Conservation (phyloP, 306 rosid genomes). For the Cicer yamashitae region DNA sequence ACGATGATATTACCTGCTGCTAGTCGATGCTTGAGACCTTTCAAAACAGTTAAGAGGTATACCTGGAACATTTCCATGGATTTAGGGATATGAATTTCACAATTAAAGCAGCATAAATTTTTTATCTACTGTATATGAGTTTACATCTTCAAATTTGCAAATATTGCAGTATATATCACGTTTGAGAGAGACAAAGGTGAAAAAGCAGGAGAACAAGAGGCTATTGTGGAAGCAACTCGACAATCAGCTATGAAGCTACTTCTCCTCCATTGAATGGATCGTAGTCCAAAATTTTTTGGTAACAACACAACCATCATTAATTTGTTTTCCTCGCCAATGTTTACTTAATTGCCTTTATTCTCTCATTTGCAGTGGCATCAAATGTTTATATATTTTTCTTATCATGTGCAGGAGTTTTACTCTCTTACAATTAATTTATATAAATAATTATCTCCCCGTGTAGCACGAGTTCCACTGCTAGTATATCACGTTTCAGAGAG, state of each 20-base stretch:
- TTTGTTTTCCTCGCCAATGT: too few relatives aligned
- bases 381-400: too few relatives aligned
- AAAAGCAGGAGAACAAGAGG: constrained; percentile 6
- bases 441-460: too few relatives aligned
- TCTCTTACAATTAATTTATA: too few relatives aligned
- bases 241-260: too few relatives aligned
- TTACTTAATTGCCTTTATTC: too few relatives aligned
- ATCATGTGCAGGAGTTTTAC: too few relatives aligned
- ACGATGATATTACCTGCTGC: constrained; percentile 80
- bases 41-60: constrained; percentile 85
- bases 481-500: constrained; percentile 28
- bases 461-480: neutral
- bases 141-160: constrained; percentile 32
- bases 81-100: constrained; percentile 47
- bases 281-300: too few relatives aligned
- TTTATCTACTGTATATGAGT: constrained; percentile 26
- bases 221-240: neutral
- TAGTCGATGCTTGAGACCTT: constrained; percentile 91
- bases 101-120: constrained; percentile 35
- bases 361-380: too few relatives aligned
- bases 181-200: constrained; percentile 38
- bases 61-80: constrained; percentile 68
- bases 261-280: too few relatives aligned
- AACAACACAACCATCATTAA: too few relatives aligned
- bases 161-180: neutral